Conservation (phyloP, 2,329 filamentous ascomycete genomes). For the Neoascochyta sp. region DNA sequence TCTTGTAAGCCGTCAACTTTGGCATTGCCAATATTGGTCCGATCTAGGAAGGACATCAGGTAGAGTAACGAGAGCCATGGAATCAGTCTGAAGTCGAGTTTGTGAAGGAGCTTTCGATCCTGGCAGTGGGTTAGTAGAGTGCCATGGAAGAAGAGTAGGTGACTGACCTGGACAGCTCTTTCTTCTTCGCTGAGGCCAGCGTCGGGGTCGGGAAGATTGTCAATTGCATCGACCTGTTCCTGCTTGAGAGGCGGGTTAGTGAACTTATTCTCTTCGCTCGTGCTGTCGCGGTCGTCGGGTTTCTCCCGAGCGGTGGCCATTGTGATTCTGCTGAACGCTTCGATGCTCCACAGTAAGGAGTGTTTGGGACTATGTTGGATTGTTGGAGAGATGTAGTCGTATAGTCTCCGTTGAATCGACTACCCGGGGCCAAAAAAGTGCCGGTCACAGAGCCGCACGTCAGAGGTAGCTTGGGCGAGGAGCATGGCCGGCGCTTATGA, state of each 20-base stretch:
- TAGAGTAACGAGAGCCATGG: constrained; percentile 70
- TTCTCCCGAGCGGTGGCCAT: constrained; percentile 17
- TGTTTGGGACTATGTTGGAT: too few species aligned
- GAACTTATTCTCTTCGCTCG: constrained; percentile 21
- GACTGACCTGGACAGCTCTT: constrained; percentile 56
- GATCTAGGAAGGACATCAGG: constrained; percentile 65
- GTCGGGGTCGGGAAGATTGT: constrained; percentile 54
- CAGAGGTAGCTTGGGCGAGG: too few species aligned
- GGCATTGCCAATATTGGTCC: constrained; percentile 76
- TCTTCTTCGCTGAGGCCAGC: constrained; percentile 63
- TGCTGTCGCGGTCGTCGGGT: constrained; percentile 9
- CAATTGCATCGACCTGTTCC: constrained; percentile 10
- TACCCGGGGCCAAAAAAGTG: too few species aligned
- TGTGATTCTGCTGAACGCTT: too few species aligned
- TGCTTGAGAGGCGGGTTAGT: constrained; percentile 10
- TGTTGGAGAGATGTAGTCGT: too few species aligned
- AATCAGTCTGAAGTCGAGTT: constrained; percentile 59
- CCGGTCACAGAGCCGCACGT: too few species aligned
- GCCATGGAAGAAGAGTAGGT: neutral
- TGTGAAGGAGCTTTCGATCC: constrained; percentile 61
- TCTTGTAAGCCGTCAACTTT: constrained; percentile 55
- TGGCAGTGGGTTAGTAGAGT: constrained; percentile 24
- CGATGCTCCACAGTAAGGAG: constrained; percentile 3
- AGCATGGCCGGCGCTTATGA: too few species aligned
- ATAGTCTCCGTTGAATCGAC: too few species aligned